A percentile compares a stretch with the other conserved stretches of the same genome.
Conservation (phyloP, 106 monocot species). For the Acorus gramineus region DNA sequence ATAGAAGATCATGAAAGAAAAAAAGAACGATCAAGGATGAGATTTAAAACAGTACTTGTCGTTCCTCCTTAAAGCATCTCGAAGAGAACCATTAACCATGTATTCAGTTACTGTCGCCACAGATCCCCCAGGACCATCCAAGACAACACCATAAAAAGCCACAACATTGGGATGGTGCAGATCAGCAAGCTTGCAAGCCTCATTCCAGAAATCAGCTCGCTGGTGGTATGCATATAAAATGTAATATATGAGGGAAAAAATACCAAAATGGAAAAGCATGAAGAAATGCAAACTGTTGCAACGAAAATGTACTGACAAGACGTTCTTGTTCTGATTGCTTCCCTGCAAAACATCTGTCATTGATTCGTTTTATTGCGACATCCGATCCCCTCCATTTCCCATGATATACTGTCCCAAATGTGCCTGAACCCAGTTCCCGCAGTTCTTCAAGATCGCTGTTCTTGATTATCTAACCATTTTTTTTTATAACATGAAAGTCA, state of each 20-base stretch:
- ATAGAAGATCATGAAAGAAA: no score
- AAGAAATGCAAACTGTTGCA: not conserved
- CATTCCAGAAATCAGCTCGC: constrained; percentile 55
- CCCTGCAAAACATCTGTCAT: constrained; percentile 35
- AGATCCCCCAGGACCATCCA: constrained; percentile 44
- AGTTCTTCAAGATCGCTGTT: constrained; percentile 42
- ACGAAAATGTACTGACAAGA: constrained; percentile 4
- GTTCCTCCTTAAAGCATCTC: constrained; percentile 31
- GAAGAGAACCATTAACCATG: constrained; percentile 57
- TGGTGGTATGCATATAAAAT: not conserved
- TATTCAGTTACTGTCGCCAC: constrained; percentile 56
- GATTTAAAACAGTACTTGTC: constrained; percentile 20
- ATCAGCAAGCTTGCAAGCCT: constrained; percentile 44
- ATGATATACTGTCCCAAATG: constrained; percentile 53
- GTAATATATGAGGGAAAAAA: not conserved
- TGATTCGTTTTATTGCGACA: constrained; percentile 53
- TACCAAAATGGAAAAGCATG: not conserved
- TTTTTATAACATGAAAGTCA: not conserved
- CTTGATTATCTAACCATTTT: constrained; percentile 22
- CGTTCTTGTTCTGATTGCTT: constrained; percentile 37
- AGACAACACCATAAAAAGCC: constrained; percentile 61
- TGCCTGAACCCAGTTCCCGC: constrained; percentile 44
- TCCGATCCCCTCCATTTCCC: constrained; percentile 51
- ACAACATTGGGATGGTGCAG: constrained; percentile 59
- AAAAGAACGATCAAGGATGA: not conserved